A percentile compares a stretch with the other conserved stretches of the same genome.
These are phyloP conservation scores for Clonostachys byssicola DNA, from an alignment of 2,329 filamentous ascomycete genomes.

Conservation along the genomic window DNA sequence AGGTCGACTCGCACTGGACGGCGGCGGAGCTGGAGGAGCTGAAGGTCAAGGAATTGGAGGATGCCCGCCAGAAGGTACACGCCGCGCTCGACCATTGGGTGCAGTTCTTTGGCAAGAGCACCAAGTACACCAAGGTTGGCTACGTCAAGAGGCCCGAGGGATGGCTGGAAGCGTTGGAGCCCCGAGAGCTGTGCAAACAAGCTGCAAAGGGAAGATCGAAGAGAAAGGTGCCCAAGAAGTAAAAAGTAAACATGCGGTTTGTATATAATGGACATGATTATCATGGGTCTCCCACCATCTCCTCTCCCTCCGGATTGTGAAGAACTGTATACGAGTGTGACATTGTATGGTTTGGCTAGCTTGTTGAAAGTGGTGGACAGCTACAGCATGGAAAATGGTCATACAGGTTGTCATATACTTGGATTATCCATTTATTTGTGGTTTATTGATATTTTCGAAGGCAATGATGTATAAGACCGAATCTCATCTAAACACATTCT, in stretches of 20 bases:
- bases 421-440: too few relatives aligned
- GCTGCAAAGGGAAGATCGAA: slow-evolving; percentile 56
- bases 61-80: slow-evolving; percentile 61
- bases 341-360: too few relatives aligned
- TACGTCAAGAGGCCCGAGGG: slow-evolving; percentile 58
- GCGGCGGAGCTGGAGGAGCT: slow-evolving; percentile 47
- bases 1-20: slow-evolving; percentile 55
- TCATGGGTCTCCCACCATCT: not conserved
- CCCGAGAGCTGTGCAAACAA: slow-evolving; percentile 63
- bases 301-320: too few relatives aligned
- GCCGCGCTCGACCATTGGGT: slow-evolving; percentile 77
- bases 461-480: too few relatives aligned
- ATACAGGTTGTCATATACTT: too few relatives aligned
- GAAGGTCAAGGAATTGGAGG: slow-evolving; percentile 58
- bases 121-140: slow-evolving; percentile 80
- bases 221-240: slow-evolving; percentile 30
- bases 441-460: too few relatives aligned
- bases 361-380: too few relatives aligned
- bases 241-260: not conserved
- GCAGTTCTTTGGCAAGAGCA: slow-evolving; percentile 72
- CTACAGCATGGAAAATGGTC: too few relatives aligned
- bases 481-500: too few relatives aligned
- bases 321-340: too few relatives aligned
- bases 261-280: not conserved
- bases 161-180: slow-evolving; percentile 59